Percentiles rank a stretch among this genome's conserved stretches.
Conservation (phyloP, 140 eudicot genomes). For the Ambrosia hybrid region DNA sequence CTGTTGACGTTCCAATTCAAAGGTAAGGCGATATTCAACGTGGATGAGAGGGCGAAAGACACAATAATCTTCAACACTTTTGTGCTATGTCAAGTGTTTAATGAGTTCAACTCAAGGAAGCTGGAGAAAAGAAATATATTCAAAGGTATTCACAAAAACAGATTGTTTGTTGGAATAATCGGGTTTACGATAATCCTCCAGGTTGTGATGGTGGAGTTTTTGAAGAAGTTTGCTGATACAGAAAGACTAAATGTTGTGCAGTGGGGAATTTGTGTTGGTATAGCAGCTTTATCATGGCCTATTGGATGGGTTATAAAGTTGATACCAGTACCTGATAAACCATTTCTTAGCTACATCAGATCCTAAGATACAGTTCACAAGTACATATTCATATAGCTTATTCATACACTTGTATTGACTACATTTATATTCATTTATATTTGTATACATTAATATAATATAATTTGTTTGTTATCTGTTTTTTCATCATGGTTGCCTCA, state of each 20-base stretch:
- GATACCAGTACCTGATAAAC: conserved; percentile 60
- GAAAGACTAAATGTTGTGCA: conserved; percentile 54
- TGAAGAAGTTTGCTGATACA: conserved; percentile 69
- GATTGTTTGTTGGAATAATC: conserved; percentile 64
- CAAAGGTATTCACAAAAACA: conserved; percentile 50
- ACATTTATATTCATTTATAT: too few relatives aligned
- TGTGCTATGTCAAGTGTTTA: conserved; percentile 78
- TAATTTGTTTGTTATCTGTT: background rate
- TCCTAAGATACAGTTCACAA: background rate
- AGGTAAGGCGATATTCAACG: conserved; percentile 53
- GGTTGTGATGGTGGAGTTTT: conserved; percentile 79
- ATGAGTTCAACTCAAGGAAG: conserved; percentile 74
- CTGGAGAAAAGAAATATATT: conserved; percentile 69
- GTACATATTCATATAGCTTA: too few relatives aligned
- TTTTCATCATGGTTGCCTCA: background rate
- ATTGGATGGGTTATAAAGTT: conserved; percentile 63
- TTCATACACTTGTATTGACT: too few relatives aligned
- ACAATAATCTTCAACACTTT: conserved; percentile 73
- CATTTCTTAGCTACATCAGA: conserved; percentile 47
- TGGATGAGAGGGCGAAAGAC: conserved; percentile 50
- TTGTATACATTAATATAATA: too few relatives aligned
- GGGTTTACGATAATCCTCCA: conserved; percentile 67
- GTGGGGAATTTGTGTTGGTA: conserved; percentile 61
- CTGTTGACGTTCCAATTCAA: conserved; percentile 60
- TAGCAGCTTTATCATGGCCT: conserved; percentile 82